Evolutionary conservation across 2,329 filamentous ascomycete species (phyloP), one percentile per base, ranked within the genome.

Genomic region (Pseudomassariella vexata): DNA sequence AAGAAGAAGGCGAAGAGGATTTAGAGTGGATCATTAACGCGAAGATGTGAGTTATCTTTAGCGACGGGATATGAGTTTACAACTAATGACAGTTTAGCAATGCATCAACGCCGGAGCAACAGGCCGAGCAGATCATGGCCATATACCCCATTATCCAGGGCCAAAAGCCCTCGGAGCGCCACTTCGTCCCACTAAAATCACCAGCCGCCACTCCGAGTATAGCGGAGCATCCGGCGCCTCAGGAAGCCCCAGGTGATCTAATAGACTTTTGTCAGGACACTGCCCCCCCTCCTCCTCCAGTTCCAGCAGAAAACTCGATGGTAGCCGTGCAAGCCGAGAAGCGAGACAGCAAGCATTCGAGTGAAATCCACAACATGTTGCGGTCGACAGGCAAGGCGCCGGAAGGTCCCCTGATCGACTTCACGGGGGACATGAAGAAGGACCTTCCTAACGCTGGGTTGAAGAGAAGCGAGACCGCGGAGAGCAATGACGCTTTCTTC

Each of bases 1-100:
- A 71, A 4, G 85, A 92, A 41, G 81, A 90, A 53, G 85, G 85
- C 18, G 85, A 94, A 56, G 87, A 94, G 53, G 86, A 85, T 44
- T 65, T 98, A 19, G 92, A 96, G 59, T 98, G 87, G 86, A 89
- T 96, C 50, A 85, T 98, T 50, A 83, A 90, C 56, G 82, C 89
- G 2, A 70, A 80, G 35, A 75, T 98, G 88, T 94, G 61, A 52
- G 68, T 24, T 1, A n/a, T n/a, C n/a, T n/a, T n/a, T n/a, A n/a
- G n/a, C n/a, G n/a, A n/a, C n/a, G n/a, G n/a, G n/a, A n/a, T n/a
- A n/a, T n/a, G n/a, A n/a, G n/a, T n/a, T n/a, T n/a, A n/a, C n/a
- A n/a, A n/a, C 41, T 30, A 52, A n/a, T n/a, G n/a, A n/a, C n/a
- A n/a, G n/a, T 21, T 18, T 26, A 56, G 37, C 42, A 79, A 89